Conservation (phyloP, 2,329 filamentous ascomycete genomes). For the Pleoardoris graminearum region DNA sequence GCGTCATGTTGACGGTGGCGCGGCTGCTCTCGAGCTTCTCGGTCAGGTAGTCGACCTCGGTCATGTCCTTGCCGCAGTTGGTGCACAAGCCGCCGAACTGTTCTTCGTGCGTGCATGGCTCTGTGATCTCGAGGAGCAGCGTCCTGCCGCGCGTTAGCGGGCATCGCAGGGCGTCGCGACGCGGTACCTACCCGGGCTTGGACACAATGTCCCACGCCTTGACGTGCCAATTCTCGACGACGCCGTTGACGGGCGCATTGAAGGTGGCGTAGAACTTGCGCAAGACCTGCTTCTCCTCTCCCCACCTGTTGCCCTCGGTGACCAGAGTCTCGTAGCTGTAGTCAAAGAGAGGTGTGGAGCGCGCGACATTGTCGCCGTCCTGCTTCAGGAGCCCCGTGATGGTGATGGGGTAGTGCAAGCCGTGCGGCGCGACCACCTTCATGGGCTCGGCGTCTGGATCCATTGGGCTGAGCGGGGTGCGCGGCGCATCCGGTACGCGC, state of each 20-base stretch:
- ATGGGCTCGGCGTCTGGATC: conserved; percentile 43
- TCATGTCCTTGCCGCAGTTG: conserved; percentile 96
- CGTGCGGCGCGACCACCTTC: conserved; percentile 53
- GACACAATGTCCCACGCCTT: conserved; percentile 64
- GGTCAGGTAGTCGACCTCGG: conserved; percentile 80
- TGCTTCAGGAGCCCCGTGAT: conserved; percentile 81
- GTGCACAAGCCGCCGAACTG: conserved; percentile 91
- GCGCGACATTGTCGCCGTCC: conserved; percentile 73
- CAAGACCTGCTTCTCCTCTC: conserved; percentile 70
- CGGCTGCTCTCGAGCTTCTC: conserved; percentile 78
- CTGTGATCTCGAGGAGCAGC: conserved; percentile 75
- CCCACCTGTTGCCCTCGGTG: conserved; percentile 69
- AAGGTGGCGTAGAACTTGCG: conserved; percentile 77
- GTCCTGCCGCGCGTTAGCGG: conserved; percentile 47
- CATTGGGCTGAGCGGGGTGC: conserved; percentile 21
- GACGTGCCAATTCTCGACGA: conserved; percentile 75
- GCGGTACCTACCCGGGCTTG: conserved; percentile 44
- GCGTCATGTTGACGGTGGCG: conserved; percentile 91
- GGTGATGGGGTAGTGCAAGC: conserved; percentile 88
- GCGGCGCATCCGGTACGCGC: conserved; percentile 40
- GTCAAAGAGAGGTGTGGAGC: conserved; percentile 77
- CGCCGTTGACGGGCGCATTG: conserved; percentile 82
- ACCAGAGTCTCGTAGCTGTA: conserved; percentile 82
- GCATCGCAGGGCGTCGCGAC: conserved; percentile 10
- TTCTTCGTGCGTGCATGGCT: conserved; percentile 86